Base-by-base conservation (phyloP, 1,284 basidiomycete genomes). In the Leccinum huronense region DNA sequence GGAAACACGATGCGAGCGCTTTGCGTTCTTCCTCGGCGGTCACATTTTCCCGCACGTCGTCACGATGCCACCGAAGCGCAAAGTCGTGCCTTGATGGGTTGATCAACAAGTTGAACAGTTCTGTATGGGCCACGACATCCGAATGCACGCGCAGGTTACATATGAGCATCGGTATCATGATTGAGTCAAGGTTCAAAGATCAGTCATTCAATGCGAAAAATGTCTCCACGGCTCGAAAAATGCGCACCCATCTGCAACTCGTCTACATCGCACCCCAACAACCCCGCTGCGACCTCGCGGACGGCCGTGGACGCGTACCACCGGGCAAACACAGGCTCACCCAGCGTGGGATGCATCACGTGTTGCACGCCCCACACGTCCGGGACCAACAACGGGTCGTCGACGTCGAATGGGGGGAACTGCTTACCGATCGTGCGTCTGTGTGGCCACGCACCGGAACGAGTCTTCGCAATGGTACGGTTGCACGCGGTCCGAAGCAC, bases 301-400 rank as follows among this genome's bases (percentile, higher is more conserved):
- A 93, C 75, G 14, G 74, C 78, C 11, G 84, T 80, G 30, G 84
- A 85, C 4, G 87, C 86, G 70, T 93, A 93, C 87, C 88, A 92
- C 64, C 78, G 75, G 27, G 82, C 82, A 64, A 92, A 92, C 3
- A 73, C 80, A 0, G 81, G 79, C 70, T 90, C 85, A 0, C 76
- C 78, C 1, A 93, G 80, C 51, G 83, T 86, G 1, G 89, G 90
- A 70, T 93, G 89, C 90, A 93, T 91, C 57, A 90, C 74, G 71
- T 92, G 89, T 70, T 92, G 90, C 8, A 91, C 86, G 1, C 91
- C 91, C 91, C 92, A 94, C 3, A 86, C 86, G 74, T 93, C 90
- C 1, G 83, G 81, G 58, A 83, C 76, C 5, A 45, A 45, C 42
- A 19, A 45, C 40, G 80, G 80, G 36, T 83, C 54, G 48, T 68